phyloP scores from a whole-genome alignment of 345 rosid species.

The Moringa oleifera region DNA sequence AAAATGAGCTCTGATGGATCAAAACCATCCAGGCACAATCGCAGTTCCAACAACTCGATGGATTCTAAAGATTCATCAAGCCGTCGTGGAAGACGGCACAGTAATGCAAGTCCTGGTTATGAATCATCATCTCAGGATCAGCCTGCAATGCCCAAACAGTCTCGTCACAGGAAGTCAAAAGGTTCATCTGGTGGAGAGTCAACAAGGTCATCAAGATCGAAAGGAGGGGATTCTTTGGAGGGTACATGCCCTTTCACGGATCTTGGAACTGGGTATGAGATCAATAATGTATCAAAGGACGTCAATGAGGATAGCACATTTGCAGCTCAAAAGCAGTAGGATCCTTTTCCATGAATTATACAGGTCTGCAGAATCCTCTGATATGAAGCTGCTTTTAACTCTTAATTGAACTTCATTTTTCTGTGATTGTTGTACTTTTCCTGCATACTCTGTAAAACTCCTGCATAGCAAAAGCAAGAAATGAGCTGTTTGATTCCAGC shows the following conservation, averaged over 20 bases:
- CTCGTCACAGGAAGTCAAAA: slow-evolving; percentile 39
- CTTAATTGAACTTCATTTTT: not conserved
- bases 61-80: slow-evolving; percentile 24
- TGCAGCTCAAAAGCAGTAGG: not conserved
- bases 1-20: slow-evolving; percentile 18
- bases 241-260: slow-evolving; percentile 5
- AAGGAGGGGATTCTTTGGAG: slow-evolving; percentile 18
- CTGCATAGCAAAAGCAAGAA: too few species aligned
- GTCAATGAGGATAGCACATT: slow-evolving; percentile 15
- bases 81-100: slow-evolving; percentile 11
- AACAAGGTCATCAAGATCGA: slow-evolving; percentile 28
- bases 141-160: slow-evolving; percentile 27
- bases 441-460: slow-evolving; percentile 9
- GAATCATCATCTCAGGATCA: slow-evolving; percentile 22
- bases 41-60: slow-evolving; percentile 14
- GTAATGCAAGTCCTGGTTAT: slow-evolving; percentile 15
- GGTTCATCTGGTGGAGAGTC: slow-evolving; percentile 20
- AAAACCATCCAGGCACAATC: slow-evolving; percentile 33
- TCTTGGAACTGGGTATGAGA: slow-evolving; percentile 6
- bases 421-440: slow-evolving; percentile 14
- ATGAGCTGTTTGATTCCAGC: too few species aligned
- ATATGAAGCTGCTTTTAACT: too few species aligned
- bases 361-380: not conserved
- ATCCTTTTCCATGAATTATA: slow-evolving; percentile 10
- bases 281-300: slow-evolving; percentile 8